Evolutionary conservation across 805 yeast species (phyloP).

Genomic region (Yueomyces sinensis): DNA sequence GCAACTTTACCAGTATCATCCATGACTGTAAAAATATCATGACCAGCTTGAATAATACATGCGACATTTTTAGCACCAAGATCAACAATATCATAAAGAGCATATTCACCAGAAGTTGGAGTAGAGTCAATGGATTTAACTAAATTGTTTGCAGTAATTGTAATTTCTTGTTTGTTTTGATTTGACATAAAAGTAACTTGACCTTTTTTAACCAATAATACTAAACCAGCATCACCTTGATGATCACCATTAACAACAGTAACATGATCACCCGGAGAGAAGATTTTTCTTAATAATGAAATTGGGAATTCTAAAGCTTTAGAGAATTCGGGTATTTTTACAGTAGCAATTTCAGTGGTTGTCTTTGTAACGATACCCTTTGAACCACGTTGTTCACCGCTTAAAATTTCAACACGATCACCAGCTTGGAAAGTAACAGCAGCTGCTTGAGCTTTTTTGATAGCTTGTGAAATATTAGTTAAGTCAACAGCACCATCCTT

Average conservation of each 20-base stretch:
- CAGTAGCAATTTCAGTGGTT: conserved; percentile 46
- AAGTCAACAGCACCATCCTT: conserved; percentile 83
- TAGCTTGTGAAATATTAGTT: conserved; percentile 73
- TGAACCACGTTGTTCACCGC: conserved; percentile 89
- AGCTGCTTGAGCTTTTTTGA: conserved; percentile 48
- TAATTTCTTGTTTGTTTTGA: conserved; percentile 75
- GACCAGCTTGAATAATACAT: conserved; percentile 79
- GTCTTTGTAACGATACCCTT: conserved; percentile 64
- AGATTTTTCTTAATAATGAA: conserved; percentile 69
- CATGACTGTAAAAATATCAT: conserved; percentile 68
- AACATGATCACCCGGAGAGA: conserved; percentile 88
- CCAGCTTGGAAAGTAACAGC: conserved; percentile 73
- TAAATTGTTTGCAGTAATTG: conserved; percentile 85
- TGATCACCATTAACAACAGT: conserved; percentile 86
- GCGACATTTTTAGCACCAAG: conserved; percentile 79
- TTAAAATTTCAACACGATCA: conserved; percentile 80
- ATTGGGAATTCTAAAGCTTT: conserved; percentile 68
- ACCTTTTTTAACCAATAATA: conserved; percentile 67
- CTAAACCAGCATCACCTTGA: conserved; percentile 88
- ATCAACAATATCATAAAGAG: conserved; percentile 80
- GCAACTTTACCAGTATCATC: conserved; percentile 70
- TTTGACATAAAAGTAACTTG: conserved; percentile 85
- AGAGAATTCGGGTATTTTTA: conserved; percentile 36
- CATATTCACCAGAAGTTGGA: conserved; percentile 64
- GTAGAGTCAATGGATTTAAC: conserved; percentile 85